These are phyloP conservation scores for Candida vartiovaarae DNA, from an alignment of 805 yeast genomes.

Conservation along the genomic window DNA sequence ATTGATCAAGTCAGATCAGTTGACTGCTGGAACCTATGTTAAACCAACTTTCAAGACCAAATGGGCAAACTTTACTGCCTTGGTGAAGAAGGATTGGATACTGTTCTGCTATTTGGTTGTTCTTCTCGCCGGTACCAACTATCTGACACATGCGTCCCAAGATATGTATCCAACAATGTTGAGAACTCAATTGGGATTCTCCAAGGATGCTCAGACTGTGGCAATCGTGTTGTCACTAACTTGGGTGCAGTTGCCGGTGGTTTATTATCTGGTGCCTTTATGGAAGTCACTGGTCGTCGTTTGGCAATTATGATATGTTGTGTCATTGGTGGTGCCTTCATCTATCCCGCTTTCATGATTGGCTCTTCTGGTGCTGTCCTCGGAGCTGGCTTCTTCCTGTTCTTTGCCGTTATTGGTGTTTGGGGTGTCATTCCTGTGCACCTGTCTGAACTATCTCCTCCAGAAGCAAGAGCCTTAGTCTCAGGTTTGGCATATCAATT, in stretches of 20 bases:
- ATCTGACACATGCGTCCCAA: constrained; percentile 68
- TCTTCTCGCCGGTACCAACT: constrained; percentile 64
- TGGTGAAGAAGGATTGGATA: constrained; percentile 52
- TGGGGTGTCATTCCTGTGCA: constrained; percentile 46
- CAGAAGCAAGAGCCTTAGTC: constrained; percentile 55
- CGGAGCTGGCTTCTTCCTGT: constrained; percentile 60
- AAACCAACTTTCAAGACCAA: constrained; percentile 20
- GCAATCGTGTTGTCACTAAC: constrained; percentile 55
- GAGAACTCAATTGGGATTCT: constrained; percentile 42
- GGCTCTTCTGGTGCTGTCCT: constrained; percentile 33
- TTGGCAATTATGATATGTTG: constrained; percentile 45
- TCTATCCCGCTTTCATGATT: constrained; percentile 52
- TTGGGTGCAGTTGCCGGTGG: constrained; percentile 67
- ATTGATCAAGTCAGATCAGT: constrained; percentile 22
- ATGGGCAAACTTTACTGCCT: constrained; percentile 24
- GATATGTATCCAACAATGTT: constrained; percentile 66
- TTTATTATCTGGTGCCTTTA: constrained; percentile 44
- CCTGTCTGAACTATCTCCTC: constrained; percentile 59
- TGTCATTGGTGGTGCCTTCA: constrained; percentile 49
- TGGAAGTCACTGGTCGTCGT: constrained; percentile 60
- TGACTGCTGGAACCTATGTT: constrained; percentile 24
- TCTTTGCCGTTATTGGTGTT: constrained; percentile 60
- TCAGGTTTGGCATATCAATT: constrained; percentile 62
- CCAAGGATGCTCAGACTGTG: constrained; percentile 45
- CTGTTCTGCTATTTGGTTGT: constrained; percentile 49